phyloP scores from a whole-genome alignment of 805 yeast genomes.

The Lipomyces spencermartinsiae region DNA sequence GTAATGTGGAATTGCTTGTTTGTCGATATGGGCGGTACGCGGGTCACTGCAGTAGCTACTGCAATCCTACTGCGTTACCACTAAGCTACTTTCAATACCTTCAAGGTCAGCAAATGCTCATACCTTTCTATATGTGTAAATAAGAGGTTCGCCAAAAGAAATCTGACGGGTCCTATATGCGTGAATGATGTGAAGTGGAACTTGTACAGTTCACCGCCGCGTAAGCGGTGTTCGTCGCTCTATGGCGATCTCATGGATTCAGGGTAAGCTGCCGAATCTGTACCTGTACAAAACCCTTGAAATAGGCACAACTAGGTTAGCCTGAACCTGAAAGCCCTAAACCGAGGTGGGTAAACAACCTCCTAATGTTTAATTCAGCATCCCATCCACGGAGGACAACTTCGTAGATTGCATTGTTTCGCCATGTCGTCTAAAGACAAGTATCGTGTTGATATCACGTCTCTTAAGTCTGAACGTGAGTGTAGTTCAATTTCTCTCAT shows the following conservation, averaged over 20 bases:
- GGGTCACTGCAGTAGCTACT: too few species aligned
- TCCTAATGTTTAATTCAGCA: background rate
- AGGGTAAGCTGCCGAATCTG: too few species aligned
- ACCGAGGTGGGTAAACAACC: background rate
- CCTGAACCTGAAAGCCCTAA: background rate
- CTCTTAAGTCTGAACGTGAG: conserved; percentile 11
- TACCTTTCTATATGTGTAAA: background rate
- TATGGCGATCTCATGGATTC: too few species aligned
- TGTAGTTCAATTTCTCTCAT: background rate
- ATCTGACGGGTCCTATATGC: background rate
- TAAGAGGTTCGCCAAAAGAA: background rate
- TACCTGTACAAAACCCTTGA: background rate
- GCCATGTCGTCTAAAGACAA: conserved; percentile 14
- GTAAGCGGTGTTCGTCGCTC: too few species aligned
- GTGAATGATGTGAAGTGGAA: too few species aligned
- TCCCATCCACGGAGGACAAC: background rate
- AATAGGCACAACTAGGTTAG: too few species aligned
- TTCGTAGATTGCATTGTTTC: background rate
- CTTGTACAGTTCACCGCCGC: too few species aligned
- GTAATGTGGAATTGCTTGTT: background rate
- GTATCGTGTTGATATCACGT: conserved; percentile 10
- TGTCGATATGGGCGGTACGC: background rate
- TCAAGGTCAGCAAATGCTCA: background rate
- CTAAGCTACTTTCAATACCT: background rate
- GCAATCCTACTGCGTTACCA: background rate